Conservation (phyloP, 2,329 filamentous ascomycete genomes). For the Ceratocystis cubensis region DNA sequence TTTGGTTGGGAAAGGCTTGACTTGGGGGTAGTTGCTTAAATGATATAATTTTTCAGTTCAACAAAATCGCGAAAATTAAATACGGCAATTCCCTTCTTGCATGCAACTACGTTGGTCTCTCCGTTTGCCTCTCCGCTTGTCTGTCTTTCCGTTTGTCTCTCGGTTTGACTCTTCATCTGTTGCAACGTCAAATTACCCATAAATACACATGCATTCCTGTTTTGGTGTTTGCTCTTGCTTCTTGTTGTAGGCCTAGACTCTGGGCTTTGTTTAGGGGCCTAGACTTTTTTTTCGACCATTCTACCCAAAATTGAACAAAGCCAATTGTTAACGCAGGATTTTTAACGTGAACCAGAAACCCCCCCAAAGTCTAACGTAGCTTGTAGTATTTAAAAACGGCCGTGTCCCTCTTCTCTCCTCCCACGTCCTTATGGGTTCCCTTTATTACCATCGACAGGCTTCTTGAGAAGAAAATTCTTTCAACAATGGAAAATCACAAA, state of each 20-base stretch:
- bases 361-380: neutral
- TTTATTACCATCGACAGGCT: neutral
- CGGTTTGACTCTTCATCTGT: neutral
- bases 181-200: too few relatives aligned
- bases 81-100: neutral
- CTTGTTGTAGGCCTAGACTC: neutral
- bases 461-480: slow-evolving; percentile 22
- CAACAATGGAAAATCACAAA: slow-evolving; percentile 37
- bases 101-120: neutral
- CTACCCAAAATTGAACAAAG: neutral
- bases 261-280: neutral
- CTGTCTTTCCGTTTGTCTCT: neutral
- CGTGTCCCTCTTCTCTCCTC: neutral
- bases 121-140: neutral
- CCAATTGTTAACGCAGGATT: neutral
- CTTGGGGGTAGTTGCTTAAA: neutral
- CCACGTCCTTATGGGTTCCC: neutral
- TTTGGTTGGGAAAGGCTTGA: neutral
- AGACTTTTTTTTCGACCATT: neutral
- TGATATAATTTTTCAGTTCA: neutral
- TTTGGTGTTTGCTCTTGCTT: neutral
- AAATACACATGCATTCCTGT: too few relatives aligned
- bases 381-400: neutral
- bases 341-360: neutral
- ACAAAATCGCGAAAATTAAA: neutral